A percentile compares a stretch with the other conserved stretches of the same genome.
Evolutionary conservation across 2,329 filamentous ascomycete species (phyloP).

Genomic region (Dichotomopilus funicola): DNA sequence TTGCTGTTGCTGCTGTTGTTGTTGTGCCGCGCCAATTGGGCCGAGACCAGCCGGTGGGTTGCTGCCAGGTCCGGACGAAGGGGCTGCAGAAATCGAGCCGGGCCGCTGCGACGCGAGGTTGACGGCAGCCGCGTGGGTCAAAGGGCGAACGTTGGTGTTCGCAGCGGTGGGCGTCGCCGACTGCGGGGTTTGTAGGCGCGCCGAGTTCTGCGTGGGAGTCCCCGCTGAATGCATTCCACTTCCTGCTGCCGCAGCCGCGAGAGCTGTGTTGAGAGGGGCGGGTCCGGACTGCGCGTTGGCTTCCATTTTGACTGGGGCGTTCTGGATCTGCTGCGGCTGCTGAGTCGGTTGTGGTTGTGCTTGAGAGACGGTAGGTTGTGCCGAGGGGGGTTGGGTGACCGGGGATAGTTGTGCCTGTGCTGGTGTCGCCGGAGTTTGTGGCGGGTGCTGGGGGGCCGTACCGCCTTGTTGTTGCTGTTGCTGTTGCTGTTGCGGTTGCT

Average conservation of each 20-base stretch:
- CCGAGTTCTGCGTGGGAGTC: slow-evolving; percentile 43
- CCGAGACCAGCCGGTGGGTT: slow-evolving; percentile 25
- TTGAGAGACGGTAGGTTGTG: slow-evolving; percentile 9
- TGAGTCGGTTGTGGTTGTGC: slow-evolving; percentile 26
- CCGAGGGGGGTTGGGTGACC: slow-evolving; percentile 11
- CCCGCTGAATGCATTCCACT: slow-evolving; percentile 36
- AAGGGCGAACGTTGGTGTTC: slow-evolving; percentile 35
- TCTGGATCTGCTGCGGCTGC: slow-evolving; percentile 22
- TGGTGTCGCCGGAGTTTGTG: slow-evolving; percentile 17
- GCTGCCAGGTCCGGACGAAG: slow-evolving; percentile 11
- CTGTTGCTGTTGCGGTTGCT: slow-evolving; percentile 7
- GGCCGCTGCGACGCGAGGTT: slow-evolving; percentile 38
- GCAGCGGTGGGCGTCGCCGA: slow-evolving; percentile 33
- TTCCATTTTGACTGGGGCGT: slow-evolving; percentile 33
- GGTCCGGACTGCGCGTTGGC: slow-evolving; percentile 29
- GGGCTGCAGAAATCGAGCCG: slow-evolving; percentile 19
- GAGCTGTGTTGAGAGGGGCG: slow-evolving; percentile 43
- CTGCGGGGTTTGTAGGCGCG: slow-evolving; percentile 46
- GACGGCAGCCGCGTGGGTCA: slow-evolving; percentile 46
- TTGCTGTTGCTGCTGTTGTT: too few species aligned
- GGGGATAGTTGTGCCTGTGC: slow-evolving; percentile 17
- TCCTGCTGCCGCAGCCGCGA: slow-evolving; percentile 33
- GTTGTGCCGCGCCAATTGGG: slow-evolving; percentile 23
- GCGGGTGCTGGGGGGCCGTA: not conserved
- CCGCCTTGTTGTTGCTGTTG: not conserved